A percentile compares a stretch with the other conserved stretches of the same genome.
These are phyloP conservation scores for Fusarium setosum DNA, from an alignment of 2,329 filamentous ascomycete genomes.

Conservation along the genomic window DNA sequence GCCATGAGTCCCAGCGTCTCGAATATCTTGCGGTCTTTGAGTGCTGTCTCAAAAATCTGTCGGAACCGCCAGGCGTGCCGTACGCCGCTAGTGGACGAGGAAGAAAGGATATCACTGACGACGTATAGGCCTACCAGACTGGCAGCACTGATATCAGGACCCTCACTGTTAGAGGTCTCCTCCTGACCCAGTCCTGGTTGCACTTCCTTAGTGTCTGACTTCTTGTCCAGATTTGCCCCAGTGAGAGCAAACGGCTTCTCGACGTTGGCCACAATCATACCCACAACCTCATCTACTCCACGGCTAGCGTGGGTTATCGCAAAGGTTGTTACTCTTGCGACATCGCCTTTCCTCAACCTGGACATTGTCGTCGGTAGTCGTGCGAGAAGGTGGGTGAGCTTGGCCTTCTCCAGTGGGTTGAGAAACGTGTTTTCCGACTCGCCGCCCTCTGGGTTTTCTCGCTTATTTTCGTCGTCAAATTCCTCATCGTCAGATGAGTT, in stretches of 20 bases:
- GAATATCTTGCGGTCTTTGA: slow-evolving; percentile 77
- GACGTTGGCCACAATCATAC: slow-evolving; percentile 86
- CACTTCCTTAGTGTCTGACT: slow-evolving; percentile 50
- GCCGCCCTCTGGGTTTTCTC: slow-evolving; percentile 56
- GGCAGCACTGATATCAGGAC: slow-evolving; percentile 74
- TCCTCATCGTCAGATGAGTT: slow-evolving; percentile 89
- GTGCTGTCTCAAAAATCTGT: slow-evolving; percentile 79
- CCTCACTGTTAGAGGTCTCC: slow-evolving; percentile 54
- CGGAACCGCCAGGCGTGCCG: slow-evolving; percentile 90
- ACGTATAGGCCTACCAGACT: slow-evolving; percentile 86
- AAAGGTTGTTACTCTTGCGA: slow-evolving; percentile 87
- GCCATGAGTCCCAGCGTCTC: slow-evolving; percentile 80
- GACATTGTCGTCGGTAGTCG: slow-evolving; percentile 81
- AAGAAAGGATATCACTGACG: slow-evolving; percentile 80
- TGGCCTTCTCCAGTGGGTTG: slow-evolving; percentile 85
- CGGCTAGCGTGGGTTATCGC: slow-evolving; percentile 87
- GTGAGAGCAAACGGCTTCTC: slow-evolving; percentile 80
- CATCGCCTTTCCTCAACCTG: slow-evolving; percentile 83
- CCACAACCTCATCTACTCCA: slow-evolving; percentile 91
- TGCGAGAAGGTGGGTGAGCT: slow-evolving; percentile 84
- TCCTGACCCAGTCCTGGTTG: slow-evolving; percentile 43
- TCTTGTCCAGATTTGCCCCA: slow-evolving; percentile 72
- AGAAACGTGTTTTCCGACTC: slow-evolving; percentile 73
- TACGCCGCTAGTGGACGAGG: slow-evolving; percentile 79
- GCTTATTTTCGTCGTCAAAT: slow-evolving; percentile 67